Percentiles rank a stretch among this genome's conserved stretches.
These are phyloP conservation scores for Pleurotus pulmonarius DNA, from an alignment of 768 basidiomycete species.

Conservation along the genomic window DNA sequence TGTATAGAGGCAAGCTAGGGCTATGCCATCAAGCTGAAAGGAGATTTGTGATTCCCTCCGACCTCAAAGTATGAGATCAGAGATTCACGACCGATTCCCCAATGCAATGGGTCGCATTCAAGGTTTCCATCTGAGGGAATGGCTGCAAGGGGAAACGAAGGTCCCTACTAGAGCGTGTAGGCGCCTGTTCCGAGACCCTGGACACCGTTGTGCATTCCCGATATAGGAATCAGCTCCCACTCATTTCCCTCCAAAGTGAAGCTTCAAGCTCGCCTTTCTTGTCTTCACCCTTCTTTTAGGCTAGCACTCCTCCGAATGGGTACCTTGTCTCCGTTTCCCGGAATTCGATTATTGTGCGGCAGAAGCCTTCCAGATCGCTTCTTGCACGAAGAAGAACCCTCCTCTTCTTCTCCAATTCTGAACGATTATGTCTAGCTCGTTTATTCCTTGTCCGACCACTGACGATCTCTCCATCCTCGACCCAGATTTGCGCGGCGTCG, in stretches of 20 bases:
- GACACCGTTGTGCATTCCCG: background rate
- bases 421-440: background rate
- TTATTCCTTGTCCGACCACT: slow-evolving; percentile 3
- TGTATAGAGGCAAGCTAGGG: background rate
- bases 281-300: too few species aligned
- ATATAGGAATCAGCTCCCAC: background rate
- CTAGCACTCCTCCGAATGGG: too few species aligned
- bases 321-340: background rate
- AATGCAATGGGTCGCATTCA: background rate
- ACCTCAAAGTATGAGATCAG: background rate
- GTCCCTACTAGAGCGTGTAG: background rate
- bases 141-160: background rate
- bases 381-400: too few species aligned
- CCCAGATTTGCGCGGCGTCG: slow-evolving; percentile 6
- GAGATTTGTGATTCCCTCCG: slow-evolving; percentile 1
- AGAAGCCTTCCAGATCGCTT: background rate
- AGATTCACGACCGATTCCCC: background rate
- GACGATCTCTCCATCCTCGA: slow-evolving; percentile 4
- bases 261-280: too few species aligned
- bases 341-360: background rate
- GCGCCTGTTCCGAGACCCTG: background rate
- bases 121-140: slow-evolving; percentile 2
- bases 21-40: background rate
- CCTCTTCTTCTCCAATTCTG: background rate
- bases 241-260: background rate